These are phyloP conservation scores for Tetrapisispora taiwanensis DNA, from an alignment of 805 yeast species.

Conservation along the genomic window DNA sequence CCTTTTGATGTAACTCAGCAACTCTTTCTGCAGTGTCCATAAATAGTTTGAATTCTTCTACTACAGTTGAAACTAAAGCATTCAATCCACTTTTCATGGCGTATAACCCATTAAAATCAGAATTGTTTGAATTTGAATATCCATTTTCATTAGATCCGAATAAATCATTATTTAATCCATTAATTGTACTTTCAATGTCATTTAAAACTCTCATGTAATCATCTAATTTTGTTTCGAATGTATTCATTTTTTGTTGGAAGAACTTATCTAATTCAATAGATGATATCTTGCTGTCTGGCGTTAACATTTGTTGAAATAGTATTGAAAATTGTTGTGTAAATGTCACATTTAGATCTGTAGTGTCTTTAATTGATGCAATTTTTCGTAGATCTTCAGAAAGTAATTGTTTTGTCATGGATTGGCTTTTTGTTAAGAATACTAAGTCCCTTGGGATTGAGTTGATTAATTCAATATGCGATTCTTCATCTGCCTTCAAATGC, in stretches of 20 bases:
- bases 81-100: conserved; percentile 31
- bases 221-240: conserved; percentile 35
- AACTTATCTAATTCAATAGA: conserved; percentile 48
- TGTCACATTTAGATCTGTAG: conserved; percentile 30
- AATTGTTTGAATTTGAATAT: not conserved
- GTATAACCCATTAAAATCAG: conserved; percentile 14
- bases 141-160: conserved; percentile 15
- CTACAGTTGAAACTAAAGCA: conserved; percentile 49
- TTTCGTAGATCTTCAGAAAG: conserved; percentile 39
- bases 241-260: conserved; percentile 35
- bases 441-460: conserved; percentile 68
- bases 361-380: conserved; percentile 36
- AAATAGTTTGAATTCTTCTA: conserved; percentile 58
- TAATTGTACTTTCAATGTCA: conserved; percentile 53
- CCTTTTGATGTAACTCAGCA: conserved; percentile 58
- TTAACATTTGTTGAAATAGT: conserved; percentile 39
- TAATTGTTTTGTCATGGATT: conserved; percentile 58
- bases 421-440: conserved; percentile 48
- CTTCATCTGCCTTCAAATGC: conserved; percentile 48
- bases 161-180: conserved; percentile 46
- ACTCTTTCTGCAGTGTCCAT: conserved; percentile 67
- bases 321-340: conserved; percentile 47
- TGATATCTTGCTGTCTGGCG: conserved; percentile 48
- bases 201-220: conserved; percentile 37
- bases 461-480: conserved; percentile 54